A percentile compares a stretch with the other conserved stretches of the same genome.
These are phyloP conservation scores for Setomelanomma holmii DNA, from an alignment of 2,329 filamentous ascomycete species.

Conservation along the genomic window DNA sequence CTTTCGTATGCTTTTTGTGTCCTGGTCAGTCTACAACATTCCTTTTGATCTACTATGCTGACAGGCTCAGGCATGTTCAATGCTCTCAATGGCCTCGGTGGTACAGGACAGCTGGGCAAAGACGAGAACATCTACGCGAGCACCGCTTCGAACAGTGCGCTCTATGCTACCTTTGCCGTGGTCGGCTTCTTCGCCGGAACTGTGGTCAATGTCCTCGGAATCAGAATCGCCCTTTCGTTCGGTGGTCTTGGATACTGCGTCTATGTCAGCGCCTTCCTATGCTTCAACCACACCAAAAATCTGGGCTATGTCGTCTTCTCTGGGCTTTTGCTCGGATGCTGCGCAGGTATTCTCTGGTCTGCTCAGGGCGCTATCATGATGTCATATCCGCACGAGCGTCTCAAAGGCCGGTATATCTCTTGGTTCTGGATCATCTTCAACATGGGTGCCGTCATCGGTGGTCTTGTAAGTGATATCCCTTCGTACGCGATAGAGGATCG, in stretches of 20 bases:
- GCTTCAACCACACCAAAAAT: conserved; percentile 70
- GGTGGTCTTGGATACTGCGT: conserved; percentile 78
- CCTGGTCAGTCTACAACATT: conserved; percentile 41
- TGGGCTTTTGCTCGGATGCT: conserved; percentile 74
- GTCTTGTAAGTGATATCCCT: conserved; percentile 58
- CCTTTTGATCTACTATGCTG: no score
- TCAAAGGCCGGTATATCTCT: conserved; percentile 85
- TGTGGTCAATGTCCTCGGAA: conserved; percentile 74
- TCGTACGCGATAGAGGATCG: conserved; percentile 10
- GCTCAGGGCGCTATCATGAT: conserved; percentile 86
- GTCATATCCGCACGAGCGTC: conserved; percentile 78
- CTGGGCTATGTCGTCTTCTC: conserved; percentile 75
- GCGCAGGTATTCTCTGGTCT: conserved; percentile 78
- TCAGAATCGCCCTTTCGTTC: conserved; percentile 69
- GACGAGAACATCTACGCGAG: conserved; percentile 58
- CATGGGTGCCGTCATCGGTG: conserved; percentile 82
- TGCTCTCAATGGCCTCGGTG: conserved; percentile 55
- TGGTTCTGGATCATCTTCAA: conserved; percentile 96
- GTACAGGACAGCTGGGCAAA: conserved; percentile 50
- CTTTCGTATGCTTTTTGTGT: conserved; percentile 58
- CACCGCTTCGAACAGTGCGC: conserved; percentile 67
- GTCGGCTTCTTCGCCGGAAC: conserved; percentile 70
- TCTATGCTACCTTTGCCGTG: conserved; percentile 73
- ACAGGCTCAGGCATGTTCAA: conserved; percentile 59
- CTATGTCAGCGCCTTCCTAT: conserved; percentile 72